Conservation (phyloP, 805 yeast species). For the Candida ovalis region DNA sequence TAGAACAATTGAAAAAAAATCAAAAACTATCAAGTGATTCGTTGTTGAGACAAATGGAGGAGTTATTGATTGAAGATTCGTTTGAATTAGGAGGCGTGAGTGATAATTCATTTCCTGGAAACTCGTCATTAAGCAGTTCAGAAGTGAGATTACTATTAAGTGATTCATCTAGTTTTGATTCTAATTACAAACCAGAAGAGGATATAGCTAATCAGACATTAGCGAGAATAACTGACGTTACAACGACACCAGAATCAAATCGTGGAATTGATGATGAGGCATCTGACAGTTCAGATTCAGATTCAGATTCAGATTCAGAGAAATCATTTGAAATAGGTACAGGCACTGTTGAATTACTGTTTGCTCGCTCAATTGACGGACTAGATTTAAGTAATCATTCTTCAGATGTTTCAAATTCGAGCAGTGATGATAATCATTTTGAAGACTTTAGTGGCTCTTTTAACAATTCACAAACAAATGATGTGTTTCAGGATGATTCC, state of each 20-base stretch:
- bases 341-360: not conserved
- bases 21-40: conserved; percentile 16
- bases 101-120: not conserved
- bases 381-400: not conserved
- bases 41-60: conserved; percentile 10
- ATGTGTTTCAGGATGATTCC: no score
- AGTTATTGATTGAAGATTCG: conserved; percentile 10
- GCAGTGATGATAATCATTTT: not conserved
- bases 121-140: no score
- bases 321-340: not conserved
- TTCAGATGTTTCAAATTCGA: not conserved
- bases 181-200: no score
- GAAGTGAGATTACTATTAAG: no score
- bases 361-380: not conserved
- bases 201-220: no score
- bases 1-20: not conserved
- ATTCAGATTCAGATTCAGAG: not conserved
- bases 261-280: not conserved
- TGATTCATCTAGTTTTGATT: no score
- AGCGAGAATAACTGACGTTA: no score
- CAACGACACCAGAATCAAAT: not conserved
- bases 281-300: not conserved
- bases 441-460: not conserved
- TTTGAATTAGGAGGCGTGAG: conserved; percentile 12
- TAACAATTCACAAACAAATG: not conserved